phyloP scores from a whole-genome alignment of 176 grass and related monocot genomes.

The Saccharum spontaneum region DNA sequence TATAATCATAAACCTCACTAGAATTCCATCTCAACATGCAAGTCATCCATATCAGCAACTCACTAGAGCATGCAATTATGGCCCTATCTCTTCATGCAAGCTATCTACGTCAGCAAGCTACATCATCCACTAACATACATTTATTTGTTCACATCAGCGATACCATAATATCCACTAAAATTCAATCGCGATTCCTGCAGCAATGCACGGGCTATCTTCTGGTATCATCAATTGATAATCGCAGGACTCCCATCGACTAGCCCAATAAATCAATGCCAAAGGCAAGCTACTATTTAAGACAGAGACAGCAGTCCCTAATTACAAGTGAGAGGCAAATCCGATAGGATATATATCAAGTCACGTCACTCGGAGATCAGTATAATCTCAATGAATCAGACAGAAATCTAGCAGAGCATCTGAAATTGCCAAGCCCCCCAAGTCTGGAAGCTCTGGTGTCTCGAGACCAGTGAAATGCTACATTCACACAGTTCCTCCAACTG shows the following conservation, averaged over 20 bases:
- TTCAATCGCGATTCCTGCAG: not conserved
- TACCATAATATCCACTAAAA: not conserved
- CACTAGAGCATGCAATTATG: not conserved
- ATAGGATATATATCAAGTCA: not conserved
- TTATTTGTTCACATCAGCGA: not conserved
- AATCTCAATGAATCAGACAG: not conserved
- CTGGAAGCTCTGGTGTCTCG: not conserved
- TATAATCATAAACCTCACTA: not conserved
- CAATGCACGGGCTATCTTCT: not conserved
- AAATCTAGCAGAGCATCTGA: not conserved
- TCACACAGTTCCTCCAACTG: not conserved
- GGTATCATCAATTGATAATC: not conserved
- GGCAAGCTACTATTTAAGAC: not conserved
- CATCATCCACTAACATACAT: not conserved
- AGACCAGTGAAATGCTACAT: conserved; percentile 24
- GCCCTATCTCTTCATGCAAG: not conserved
- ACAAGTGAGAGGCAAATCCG: not conserved
- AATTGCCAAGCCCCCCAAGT: not conserved
- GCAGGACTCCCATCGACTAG: not conserved
- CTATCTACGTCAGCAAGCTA: not conserved
- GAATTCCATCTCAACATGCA: not conserved
- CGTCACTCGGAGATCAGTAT: not conserved
- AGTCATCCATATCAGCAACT: not conserved
- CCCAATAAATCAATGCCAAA: not conserved
- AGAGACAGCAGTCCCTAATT: not conserved